Conservation (phyloP, 2,329 filamentous ascomycete species). For the Phoma sp. region DNA sequence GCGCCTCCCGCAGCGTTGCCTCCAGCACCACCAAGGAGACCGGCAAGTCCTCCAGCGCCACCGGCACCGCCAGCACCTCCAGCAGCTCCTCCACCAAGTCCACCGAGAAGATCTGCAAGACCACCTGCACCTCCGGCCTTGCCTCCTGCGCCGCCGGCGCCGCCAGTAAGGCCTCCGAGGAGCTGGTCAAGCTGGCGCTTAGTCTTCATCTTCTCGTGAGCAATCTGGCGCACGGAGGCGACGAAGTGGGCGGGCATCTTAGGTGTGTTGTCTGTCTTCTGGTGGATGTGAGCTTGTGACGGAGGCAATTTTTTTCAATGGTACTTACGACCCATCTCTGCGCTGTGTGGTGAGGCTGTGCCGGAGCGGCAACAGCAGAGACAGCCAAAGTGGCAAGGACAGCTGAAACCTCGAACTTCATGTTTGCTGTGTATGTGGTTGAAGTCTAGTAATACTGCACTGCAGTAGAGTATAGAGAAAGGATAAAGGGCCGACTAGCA, state of each 20-base stretch:
- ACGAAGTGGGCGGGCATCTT: slow-evolving; percentile 35
- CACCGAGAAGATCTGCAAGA: slow-evolving; percentile 18
- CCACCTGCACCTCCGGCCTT: slow-evolving; percentile 10
- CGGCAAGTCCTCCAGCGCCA: slow-evolving; percentile 3
- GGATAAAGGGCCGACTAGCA: slow-evolving; percentile 36
- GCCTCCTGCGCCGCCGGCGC: slow-evolving; percentile 15
- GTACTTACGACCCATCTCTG: slow-evolving; percentile 36
- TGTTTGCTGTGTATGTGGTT: slow-evolving; percentile 16
- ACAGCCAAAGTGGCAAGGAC: slow-evolving; percentile 35
- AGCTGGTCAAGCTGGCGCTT: slow-evolving; percentile 39
- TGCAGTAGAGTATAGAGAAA: slow-evolving; percentile 28
- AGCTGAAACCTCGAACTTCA: slow-evolving; percentile 39
- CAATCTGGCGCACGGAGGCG: slow-evolving; percentile 27
- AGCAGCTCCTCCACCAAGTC: slow-evolving; percentile 17
- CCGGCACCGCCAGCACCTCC: slow-evolving; percentile 11
- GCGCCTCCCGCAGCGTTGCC: slow-evolving; percentile 9
- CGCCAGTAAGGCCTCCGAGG: slow-evolving; percentile 25
- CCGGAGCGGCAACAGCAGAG: slow-evolving; percentile 35
- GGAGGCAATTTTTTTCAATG: neutral
- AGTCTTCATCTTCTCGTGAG: slow-evolving; percentile 26
- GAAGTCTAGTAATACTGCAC: slow-evolving; percentile 26
- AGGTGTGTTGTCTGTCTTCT: slow-evolving; percentile 23
- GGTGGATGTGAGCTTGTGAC: slow-evolving; percentile 1
- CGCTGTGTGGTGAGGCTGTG: slow-evolving; percentile 21
- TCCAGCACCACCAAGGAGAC: slow-evolving; percentile 12